phyloP scores from a whole-genome alignment of 257 asterid genomes.

The Fraxinus quadrangulata region DNA sequence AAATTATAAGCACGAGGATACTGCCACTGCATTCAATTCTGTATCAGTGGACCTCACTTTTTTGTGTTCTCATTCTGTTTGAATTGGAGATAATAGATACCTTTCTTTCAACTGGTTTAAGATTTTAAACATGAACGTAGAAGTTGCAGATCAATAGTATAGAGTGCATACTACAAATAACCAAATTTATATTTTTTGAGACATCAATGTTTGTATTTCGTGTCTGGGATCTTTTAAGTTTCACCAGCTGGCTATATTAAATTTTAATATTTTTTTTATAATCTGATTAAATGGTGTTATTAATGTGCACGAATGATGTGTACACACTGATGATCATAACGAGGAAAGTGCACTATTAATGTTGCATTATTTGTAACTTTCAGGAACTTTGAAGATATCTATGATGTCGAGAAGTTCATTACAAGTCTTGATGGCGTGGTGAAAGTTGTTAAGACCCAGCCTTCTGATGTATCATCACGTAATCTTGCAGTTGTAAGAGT shows the following conservation, averaged over 20 bases:
- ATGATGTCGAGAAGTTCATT: constrained; percentile 61
- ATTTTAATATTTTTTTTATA: too few relatives aligned
- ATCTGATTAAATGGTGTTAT: neutral
- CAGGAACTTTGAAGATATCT: constrained; percentile 73
- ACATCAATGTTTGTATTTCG: neutral
- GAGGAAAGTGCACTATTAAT: neutral
- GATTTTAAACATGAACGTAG: neutral
- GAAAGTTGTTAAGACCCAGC: constrained; percentile 67
- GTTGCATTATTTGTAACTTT: constrained; percentile 21
- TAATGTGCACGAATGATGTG: too few relatives aligned
- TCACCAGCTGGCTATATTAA: neutral
- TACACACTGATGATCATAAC: too few relatives aligned
- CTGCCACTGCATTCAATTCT: too few relatives aligned
- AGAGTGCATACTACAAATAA: too few relatives aligned
- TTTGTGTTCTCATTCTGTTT: neutral
- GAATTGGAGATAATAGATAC: neutral
- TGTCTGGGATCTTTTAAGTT: neutral
- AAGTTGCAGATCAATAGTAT: neutral
- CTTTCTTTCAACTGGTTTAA: neutral
- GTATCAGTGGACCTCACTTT: too few relatives aligned
- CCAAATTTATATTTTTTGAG: neutral
- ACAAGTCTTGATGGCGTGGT: constrained; percentile 73
- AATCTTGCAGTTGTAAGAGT: constrained; percentile 83
- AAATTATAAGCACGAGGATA: too few relatives aligned
- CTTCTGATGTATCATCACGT: constrained; percentile 57